A percentile compares a stretch with the other conserved stretches of the same genome.
phyloP scores from a whole-genome alignment of 495 filamentous ascomycete genomes.

The Trichoderma asperelloides region DNA sequence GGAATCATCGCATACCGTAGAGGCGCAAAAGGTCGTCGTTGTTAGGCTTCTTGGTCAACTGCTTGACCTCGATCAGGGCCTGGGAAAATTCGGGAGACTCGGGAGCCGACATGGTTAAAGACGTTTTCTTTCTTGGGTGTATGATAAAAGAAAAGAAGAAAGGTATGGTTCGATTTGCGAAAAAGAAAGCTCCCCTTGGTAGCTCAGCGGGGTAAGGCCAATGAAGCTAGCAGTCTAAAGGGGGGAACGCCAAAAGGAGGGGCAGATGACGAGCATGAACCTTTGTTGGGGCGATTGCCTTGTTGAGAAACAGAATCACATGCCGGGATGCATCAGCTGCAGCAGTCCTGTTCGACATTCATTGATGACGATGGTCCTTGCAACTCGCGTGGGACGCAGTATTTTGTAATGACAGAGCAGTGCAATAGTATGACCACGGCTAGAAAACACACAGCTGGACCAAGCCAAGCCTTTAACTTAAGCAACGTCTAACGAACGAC shows the following conservation, averaged over 20 bases:
- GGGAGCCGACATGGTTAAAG: slow-evolving; percentile 38
- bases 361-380: not conserved
- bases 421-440: too few relatives aligned
- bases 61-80: slow-evolving; percentile 55
- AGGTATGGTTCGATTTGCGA: not conserved
- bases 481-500: not conserved
- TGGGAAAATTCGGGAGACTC: slow-evolving; percentile 46
- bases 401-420: not conserved
- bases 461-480: not conserved
- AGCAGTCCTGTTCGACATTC: not conserved
- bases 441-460: too few relatives aligned
- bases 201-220: slow-evolving; percentile 6
- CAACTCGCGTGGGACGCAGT: not conserved
- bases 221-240: slow-evolving; percentile 10
- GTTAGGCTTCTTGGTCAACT: slow-evolving; percentile 51
- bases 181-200: not conserved
- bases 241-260: slow-evolving; percentile 8
- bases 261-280: slow-evolving; percentile 4
- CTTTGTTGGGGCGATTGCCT: slow-evolving; percentile 3
- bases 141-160: not conserved
- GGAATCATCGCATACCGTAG: slow-evolving; percentile 27
- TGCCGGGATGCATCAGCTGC: not conserved
- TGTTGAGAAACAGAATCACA: not conserved
- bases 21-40: slow-evolving; percentile 49
- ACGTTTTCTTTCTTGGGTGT: slow-evolving; percentile 5